Percentiles rank a stretch among this genome's conserved stretches.
These are phyloP conservation scores for Mycena floridula DNA, from an alignment of 768 basidiomycete genomes.

Conservation along the genomic window DNA sequence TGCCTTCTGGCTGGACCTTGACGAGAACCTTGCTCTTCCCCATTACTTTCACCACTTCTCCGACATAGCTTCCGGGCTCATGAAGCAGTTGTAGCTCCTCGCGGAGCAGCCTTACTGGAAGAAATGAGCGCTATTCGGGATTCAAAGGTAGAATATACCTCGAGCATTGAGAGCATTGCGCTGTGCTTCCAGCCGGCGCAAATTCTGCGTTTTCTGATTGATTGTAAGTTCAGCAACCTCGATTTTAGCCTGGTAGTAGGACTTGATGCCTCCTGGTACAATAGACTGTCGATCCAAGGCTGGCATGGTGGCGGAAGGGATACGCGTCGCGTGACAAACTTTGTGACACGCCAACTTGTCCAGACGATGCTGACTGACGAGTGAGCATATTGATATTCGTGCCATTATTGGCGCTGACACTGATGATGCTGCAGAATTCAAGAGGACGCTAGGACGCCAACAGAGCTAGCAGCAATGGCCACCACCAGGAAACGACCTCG, in stretches of 20 bases:
- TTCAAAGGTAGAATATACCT: constrained; percentile 42
- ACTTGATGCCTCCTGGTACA: constrained; percentile 66
- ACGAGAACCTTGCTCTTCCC: constrained; percentile 98
- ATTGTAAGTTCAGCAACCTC: constrained; percentile 89
- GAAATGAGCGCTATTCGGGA: neutral
- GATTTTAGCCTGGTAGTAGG: constrained; percentile 95
- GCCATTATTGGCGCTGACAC: too few relatives aligned
- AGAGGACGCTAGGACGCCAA: too few relatives aligned
- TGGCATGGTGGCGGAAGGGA: constrained; percentile 21
- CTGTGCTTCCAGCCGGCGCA: constrained; percentile 92
- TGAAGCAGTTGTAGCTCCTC: constrained; percentile 92
- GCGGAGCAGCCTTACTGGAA: constrained; percentile 74
- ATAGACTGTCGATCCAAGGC: constrained; percentile 29
- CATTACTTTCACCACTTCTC: constrained; percentile 98
- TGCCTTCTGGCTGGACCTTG: constrained; percentile 97
- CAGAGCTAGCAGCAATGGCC: too few relatives aligned
- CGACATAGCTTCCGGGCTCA: constrained; percentile 96
- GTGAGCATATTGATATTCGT: too few relatives aligned
- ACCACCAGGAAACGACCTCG: constrained; percentile 76
- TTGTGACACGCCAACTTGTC: too few relatives aligned
- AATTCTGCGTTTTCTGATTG: constrained; percentile 94
- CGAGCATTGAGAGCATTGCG: constrained; percentile 94
- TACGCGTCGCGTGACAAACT: too few relatives aligned
- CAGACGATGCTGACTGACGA: too few relatives aligned
- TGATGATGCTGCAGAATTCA: too few relatives aligned